Percentiles rank a stretch among this genome's conserved stretches.
These are phyloP conservation scores for Fragilaria crotonensis DNA, from an alignment of 108 stramenopile species.

Conservation along the genomic window DNA sequence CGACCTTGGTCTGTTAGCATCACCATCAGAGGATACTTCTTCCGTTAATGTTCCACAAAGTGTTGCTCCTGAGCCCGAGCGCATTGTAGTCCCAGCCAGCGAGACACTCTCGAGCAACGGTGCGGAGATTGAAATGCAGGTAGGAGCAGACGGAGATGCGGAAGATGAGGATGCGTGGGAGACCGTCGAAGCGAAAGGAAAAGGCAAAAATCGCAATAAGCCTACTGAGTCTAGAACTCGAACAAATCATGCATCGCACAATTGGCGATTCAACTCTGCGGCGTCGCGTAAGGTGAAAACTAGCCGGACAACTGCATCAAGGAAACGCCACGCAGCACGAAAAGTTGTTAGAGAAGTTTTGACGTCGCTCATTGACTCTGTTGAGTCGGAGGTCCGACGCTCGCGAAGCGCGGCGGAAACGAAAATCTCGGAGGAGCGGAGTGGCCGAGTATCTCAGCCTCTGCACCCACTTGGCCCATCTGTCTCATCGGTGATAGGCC, in stretches of 20 bases:
- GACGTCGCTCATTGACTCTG: constrained; percentile 45
- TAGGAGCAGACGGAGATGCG: constrained; percentile 6
- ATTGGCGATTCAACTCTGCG: constrained; percentile 6
- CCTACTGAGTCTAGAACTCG: constrained; percentile 10
- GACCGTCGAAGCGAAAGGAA: constrained; percentile 46
- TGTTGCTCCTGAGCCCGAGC: too few species aligned
- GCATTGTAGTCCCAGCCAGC: too few species aligned
- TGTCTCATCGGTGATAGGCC: not conserved
- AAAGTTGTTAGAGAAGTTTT: constrained; percentile 55
- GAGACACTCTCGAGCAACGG: not conserved
- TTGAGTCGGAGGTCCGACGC: constrained; percentile 40
- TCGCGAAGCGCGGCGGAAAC: constrained; percentile 7
- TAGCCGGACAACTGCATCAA: constrained; percentile 10
- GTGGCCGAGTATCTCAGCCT: not conserved
- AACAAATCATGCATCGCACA: constrained; percentile 2
- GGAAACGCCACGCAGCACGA: constrained; percentile 20
- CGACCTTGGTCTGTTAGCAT: not conserved
- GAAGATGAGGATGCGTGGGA: constrained; percentile 56
- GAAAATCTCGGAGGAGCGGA: constrained; percentile 5
- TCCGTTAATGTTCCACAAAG: constrained; percentile 1
- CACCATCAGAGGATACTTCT: constrained; percentile 1
- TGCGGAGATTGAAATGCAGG: not conserved
- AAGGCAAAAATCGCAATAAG: constrained; percentile 34
- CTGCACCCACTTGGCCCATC: not conserved
- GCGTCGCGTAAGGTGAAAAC: constrained; percentile 31